phyloP scores from a whole-genome alignment of 106 monocot species.

The Ottelia alismoides region DNA sequence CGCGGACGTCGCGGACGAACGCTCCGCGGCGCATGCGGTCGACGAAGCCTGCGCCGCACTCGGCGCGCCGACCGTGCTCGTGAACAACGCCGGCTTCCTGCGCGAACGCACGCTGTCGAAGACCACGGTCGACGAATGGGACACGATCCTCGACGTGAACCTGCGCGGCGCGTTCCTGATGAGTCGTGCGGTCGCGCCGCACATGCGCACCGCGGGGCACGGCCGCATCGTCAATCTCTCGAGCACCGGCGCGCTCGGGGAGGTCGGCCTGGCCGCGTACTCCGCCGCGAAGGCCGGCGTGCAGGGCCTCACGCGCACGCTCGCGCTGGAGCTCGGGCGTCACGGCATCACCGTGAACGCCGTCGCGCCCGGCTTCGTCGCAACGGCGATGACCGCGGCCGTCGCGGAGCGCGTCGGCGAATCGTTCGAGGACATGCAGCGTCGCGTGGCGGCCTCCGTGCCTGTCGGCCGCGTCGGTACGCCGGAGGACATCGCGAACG shows the following conservation, averaged over 20 bases:
- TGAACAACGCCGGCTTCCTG: too few species aligned
- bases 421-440: not conserved
- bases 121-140: too few species aligned
- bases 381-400: slow-evolving; percentile 1
- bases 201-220: not conserved
- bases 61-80: too few species aligned
- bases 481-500: slow-evolving; percentile 10
- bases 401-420: not conserved
- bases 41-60: too few species aligned
- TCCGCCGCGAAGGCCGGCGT: not conserved
- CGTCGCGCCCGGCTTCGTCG: slow-evolving; percentile 3
- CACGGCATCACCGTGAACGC: slow-evolving; percentile 11
- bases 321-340: slow-evolving; percentile 1
- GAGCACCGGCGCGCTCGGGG: not conserved
- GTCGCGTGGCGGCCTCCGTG: not conserved
- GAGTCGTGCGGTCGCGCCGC: slow-evolving; percentile 2
- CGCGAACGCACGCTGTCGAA: too few species aligned
- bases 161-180: not conserved
- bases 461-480: not conserved
- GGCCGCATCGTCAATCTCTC: slow-evolving; percentile 5
- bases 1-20: too few species aligned
- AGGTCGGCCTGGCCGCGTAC: not conserved
- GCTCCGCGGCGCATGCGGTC: too few species aligned
- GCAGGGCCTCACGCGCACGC: not conserved
- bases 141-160: not conserved